phyloP scores from a whole-genome alignment of 2,329 filamentous ascomycete species.

The Apiospora arundinis region DNA sequence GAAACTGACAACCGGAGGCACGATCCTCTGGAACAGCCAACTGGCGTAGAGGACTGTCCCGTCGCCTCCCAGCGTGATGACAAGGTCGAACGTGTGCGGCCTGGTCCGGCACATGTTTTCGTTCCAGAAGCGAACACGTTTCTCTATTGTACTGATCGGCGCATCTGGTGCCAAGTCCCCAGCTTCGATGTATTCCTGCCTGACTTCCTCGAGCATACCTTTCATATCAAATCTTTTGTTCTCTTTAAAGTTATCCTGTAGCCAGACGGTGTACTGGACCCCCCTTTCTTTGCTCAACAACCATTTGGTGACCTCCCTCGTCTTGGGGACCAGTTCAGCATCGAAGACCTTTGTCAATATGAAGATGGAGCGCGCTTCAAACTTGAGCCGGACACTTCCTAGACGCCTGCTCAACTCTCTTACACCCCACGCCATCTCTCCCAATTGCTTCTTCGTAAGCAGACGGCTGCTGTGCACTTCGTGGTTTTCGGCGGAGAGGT shows the following conservation, averaged over 20 bases:
- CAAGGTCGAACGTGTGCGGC: conserved; percentile 92
- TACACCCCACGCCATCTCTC: conserved; percentile 97
- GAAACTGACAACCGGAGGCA: conserved; percentile 92
- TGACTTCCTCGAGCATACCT: conserved; percentile 71
- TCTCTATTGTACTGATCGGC: conserved; percentile 45
- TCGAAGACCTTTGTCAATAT: conserved; percentile 93
- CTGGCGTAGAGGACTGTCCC: conserved; percentile 97
- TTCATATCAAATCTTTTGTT: conserved; percentile 76
- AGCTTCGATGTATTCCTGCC: conserved; percentile 47
- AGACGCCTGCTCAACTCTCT: conserved; percentile 87
- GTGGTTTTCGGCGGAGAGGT: conserved; percentile 42
- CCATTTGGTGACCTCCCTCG: conserved; percentile 81
- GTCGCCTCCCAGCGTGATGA: conserved; percentile 90
- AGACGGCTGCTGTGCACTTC: conserved; percentile 69
- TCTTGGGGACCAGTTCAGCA: conserved; percentile 76
- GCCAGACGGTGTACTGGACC: conserved; percentile 77
- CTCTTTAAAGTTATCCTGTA: conserved; percentile 76
- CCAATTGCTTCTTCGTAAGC: conserved; percentile 91
- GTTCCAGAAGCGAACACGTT: conserved; percentile 81
- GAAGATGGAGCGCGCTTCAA: conserved; percentile 84
- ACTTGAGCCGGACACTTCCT: conserved; percentile 80
- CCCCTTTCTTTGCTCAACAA: conserved; percentile 74
- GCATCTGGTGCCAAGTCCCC: conserved; percentile 42
- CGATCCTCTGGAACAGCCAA: conserved; percentile 95
- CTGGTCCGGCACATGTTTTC: conserved; percentile 76